These are phyloP conservation scores for Trichoderma gracile DNA, from an alignment of 2,329 filamentous ascomycete species.

Conservation along the genomic window DNA sequence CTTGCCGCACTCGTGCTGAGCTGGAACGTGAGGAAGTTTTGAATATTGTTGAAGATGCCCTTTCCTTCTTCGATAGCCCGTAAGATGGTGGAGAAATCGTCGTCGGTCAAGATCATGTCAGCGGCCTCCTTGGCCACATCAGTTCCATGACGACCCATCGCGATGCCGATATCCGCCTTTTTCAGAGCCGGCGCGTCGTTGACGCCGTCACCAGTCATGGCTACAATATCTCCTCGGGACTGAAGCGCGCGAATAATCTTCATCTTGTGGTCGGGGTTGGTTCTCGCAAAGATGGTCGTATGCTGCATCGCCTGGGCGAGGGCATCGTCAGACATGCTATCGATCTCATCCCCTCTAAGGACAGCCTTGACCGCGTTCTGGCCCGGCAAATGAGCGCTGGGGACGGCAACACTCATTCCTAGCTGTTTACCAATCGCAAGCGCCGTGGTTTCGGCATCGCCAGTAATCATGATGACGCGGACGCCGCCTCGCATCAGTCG, in stretches of 20 bases:
- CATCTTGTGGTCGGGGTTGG: slow-evolving; percentile 96
- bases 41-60: slow-evolving; percentile 99
- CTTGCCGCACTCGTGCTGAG: slow-evolving; percentile 95
- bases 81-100: slow-evolving; percentile 89
- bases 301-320: slow-evolving; percentile 81
- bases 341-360: slow-evolving; percentile 86
- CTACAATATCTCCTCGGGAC: slow-evolving; percentile 90
- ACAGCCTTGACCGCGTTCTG: slow-evolving; percentile 68
- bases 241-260: slow-evolving; percentile 94
- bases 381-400: slow-evolving; percentile 53
- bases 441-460: slow-evolving; percentile 92
- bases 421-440: slow-evolving; percentile 90
- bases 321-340: slow-evolving; percentile 83
- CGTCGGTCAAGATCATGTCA: slow-evolving; percentile 90
- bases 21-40: slow-evolving; percentile 98
- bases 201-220: slow-evolving; percentile 98
- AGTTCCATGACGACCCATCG: slow-evolving; percentile 92
- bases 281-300: slow-evolving; percentile 93
- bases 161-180: slow-evolving; percentile 95
- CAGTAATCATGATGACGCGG: slow-evolving; percentile 98
- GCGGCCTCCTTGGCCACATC: slow-evolving; percentile 95
- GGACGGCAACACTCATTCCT: slow-evolving; percentile 78
- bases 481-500: slow-evolving; percentile 91
- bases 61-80: slow-evolving; percentile 98
- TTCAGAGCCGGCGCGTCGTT: slow-evolving; percentile 97